Percentiles rank a stretch among this genome's conserved stretches.
Evolutionary conservation across 164 flowering plant species (phyloP).

Genomic region (Vitis cinerea): DNA sequence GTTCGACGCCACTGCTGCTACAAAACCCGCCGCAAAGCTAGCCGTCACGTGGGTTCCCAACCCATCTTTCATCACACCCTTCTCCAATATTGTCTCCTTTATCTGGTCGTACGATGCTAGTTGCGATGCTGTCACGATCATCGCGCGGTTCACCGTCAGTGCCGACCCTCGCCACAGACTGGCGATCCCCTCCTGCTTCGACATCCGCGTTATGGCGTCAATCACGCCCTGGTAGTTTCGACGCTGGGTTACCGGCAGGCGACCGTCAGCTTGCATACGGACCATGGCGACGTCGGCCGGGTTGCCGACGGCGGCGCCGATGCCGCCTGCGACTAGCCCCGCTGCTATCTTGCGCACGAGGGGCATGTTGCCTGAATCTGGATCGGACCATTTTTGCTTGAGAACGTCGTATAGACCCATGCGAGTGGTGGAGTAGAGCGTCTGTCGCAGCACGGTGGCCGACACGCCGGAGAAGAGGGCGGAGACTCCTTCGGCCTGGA

Average conservation of each 20-base stretch:
- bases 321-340: conserved; percentile 70
- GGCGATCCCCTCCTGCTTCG: conserved; percentile 57
- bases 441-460: conserved; percentile 87
- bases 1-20: conserved; percentile 80
- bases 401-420: conserved; percentile 88
- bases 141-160: conserved; percentile 88
- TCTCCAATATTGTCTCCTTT: conserved; percentile 66
- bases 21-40: conserved; percentile 85
- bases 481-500: conserved; percentile 51
- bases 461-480: conserved; percentile 84
- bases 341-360: conserved; percentile 57
- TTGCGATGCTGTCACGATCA: conserved; percentile 91
- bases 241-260: conserved; percentile 65
- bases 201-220: conserved; percentile 70
- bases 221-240: conserved; percentile 70
- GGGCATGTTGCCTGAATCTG: conserved; percentile 47
- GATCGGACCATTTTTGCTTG: conserved; percentile 69
- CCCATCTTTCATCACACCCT: conserved; percentile 60
- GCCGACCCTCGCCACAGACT: conserved; percentile 90
- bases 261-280: conserved; percentile 89
- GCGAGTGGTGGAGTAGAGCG: conserved; percentile 83
- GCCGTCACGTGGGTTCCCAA: conserved; percentile 81
- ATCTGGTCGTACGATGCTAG: conserved; percentile 84
- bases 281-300: conserved; percentile 97
- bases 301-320: conserved; percentile 86